Percentiles rank a stretch among this genome's conserved stretches.
Evolutionary conservation across 441 rosid genomes (phyloP).

Genomic region (Eugenia klotzschiana): DNA sequence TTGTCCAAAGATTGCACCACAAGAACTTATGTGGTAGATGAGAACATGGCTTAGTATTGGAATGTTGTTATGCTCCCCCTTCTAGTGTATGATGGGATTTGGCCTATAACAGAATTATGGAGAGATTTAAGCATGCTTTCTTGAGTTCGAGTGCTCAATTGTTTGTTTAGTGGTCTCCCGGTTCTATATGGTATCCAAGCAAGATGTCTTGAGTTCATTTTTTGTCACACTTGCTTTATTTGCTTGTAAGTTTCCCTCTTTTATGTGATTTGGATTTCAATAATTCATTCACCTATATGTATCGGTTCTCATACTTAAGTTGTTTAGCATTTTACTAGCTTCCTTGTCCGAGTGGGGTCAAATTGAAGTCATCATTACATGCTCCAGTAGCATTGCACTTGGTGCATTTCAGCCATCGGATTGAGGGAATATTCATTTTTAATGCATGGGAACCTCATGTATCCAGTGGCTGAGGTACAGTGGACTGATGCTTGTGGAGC

Average conservation of each 20-base stretch:
- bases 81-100: background rate
- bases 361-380: background rate
- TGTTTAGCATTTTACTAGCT: background rate
- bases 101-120: background rate
- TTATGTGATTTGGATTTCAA: background rate
- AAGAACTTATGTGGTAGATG: background rate
- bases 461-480: background rate
- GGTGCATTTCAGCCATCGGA: background rate
- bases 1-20: background rate
- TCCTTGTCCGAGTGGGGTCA: background rate
- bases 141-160: background rate
- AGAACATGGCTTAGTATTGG: background rate
- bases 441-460: background rate
- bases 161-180: background rate
- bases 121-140: background rate
- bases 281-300: background rate
- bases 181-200: background rate
- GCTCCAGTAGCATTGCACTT: background rate
- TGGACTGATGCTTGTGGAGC: background rate
- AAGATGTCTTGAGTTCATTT: background rate
- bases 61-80: background rate
- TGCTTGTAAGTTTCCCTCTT: background rate
- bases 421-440: background rate
- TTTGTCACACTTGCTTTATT: background rate
- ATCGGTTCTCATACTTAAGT: background rate